Evolutionary conservation across 2,329 filamentous ascomycete genomes (phyloP).

Genomic region (Verticillium nubilum): DNA sequence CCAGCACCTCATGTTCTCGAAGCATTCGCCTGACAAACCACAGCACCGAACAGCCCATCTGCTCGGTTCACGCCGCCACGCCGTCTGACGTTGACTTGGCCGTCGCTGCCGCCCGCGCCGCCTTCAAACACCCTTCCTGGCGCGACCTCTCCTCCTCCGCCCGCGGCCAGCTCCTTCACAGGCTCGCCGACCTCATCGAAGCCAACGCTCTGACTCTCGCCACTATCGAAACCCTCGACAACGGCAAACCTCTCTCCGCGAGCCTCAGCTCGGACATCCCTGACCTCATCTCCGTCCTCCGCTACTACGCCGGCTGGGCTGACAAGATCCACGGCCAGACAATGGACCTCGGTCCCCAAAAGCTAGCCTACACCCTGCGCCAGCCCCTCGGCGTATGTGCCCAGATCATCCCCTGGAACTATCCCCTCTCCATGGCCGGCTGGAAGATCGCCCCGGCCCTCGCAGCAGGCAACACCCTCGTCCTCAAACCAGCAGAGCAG

Average conservation of each 20-base stretch:
- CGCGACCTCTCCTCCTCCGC: conserved; percentile 61
- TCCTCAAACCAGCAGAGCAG: conserved; percentile 57
- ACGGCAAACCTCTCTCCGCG: conserved; percentile 69
- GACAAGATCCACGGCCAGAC: conserved; percentile 76
- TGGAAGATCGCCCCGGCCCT: conserved; percentile 61
- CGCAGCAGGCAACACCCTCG: conserved; percentile 52
- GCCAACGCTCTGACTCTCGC: conserved; percentile 49
- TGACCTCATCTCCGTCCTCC: conserved; percentile 43
- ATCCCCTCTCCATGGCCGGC: conserved; percentile 68
- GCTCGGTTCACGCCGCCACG: conserved; percentile 57
- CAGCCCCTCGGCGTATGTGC: conserved; percentile 75
- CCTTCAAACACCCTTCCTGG: conserved; percentile 65
- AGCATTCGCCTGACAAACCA: background rate
- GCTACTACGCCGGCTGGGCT: conserved; percentile 75
- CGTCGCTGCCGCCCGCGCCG: conserved; percentile 62
- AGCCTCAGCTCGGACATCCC: conserved; percentile 59
- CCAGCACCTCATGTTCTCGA: too few species aligned
- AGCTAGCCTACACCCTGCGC: conserved; percentile 71
- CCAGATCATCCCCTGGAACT: conserved; percentile 78
- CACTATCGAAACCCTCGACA: conserved; percentile 68
- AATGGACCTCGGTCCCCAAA: conserved; percentile 64
- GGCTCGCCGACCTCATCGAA: conserved; percentile 64
- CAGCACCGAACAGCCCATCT: conserved; percentile 59
- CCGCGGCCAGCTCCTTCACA: conserved; percentile 62
- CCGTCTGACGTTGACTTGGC: conserved; percentile 63